Base-by-base conservation (phyloP, 75 land plant genomes). In the Gnetum montanum region DNA sequence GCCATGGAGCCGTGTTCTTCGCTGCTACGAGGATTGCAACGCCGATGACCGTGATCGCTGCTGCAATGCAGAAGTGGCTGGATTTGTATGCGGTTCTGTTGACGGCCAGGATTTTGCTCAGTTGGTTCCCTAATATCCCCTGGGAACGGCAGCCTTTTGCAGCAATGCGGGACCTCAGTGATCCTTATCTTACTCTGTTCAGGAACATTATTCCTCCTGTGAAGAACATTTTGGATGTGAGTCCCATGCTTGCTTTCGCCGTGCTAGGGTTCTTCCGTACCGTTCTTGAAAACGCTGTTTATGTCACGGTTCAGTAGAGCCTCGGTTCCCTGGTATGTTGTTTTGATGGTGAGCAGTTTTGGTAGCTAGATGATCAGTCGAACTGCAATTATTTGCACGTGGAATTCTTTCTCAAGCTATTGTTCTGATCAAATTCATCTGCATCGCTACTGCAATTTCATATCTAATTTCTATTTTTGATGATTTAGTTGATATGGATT, bases 121-220 rank as follows among this genome's bases (percentile, higher is more conserved):
- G 93, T 35, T 91, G 97, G 94, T 91, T 91, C 61, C 97, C 97
- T 12, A 91, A 87, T 72, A 81, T 91, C 20, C 97, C 93, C 0
- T 91, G 97, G 97, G 93, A 91, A 33, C 57, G 78, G 56, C 97
- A 91, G 67, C 97, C 97, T 1, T 56, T 91, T 33, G 75, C 72
- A 27, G 97, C 97, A 0, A 84, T 91, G 18, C 48, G 97, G 64
- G 97, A 91, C 37, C 57, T 91, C 49, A 87, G 88, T 54, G 97
- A 91, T 62, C 97, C 97, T 6, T 91, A 81, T 46, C 55, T 91
- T 58, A 91, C 81, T 54, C 65, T 91, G 40, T 90, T 90, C 46
- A 59, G 96, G 45, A 87, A 80, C 51, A 70, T 90, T 23, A 70
- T 90, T 20, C 96, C 96, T 3, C 96, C 96, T 8, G 58, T 91